phyloP scores from a whole-genome alignment of 208 protist genomes.

The Blastocrithidia nonstop region DNA sequence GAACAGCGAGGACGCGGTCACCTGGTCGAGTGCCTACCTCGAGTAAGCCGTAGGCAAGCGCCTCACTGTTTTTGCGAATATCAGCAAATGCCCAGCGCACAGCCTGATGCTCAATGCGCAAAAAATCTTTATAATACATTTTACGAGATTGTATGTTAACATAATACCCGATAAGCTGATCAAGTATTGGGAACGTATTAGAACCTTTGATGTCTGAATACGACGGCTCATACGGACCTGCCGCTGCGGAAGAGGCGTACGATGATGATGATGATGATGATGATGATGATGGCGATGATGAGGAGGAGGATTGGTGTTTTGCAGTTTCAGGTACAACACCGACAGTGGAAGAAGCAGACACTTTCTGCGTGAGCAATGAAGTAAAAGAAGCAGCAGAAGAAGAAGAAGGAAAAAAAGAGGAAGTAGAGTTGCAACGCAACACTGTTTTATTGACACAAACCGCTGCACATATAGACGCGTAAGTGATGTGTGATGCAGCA shows the following conservation, averaged over 20 bases:
- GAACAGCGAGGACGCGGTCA: slow-evolving; percentile 71
- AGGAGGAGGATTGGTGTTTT: background rate
- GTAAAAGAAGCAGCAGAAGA: background rate
- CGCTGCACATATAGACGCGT: too few species aligned
- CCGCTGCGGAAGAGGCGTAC: slow-evolving; percentile 23
- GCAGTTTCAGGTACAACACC: background rate
- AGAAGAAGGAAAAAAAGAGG: too few species aligned
- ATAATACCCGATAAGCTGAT: slow-evolving; percentile 87
- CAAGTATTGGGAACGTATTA: slow-evolving; percentile 45
- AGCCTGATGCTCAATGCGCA: slow-evolving; percentile 87
- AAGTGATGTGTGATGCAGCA: too few species aligned
- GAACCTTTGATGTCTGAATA: slow-evolving; percentile 72
- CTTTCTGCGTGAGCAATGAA: background rate
- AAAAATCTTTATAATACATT: slow-evolving; percentile 88
- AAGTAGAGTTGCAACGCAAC: too few species aligned
- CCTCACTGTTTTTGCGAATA: slow-evolving; percentile 88
- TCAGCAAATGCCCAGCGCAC: slow-evolving; percentile 86
- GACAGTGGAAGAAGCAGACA: background rate
- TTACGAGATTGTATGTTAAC: slow-evolving; percentile 87
- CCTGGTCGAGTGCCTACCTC: slow-evolving; percentile 80
- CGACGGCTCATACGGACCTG: slow-evolving; percentile 38
- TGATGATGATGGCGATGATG: background rate
- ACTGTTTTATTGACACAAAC: too few species aligned
- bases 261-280: slow-evolving; percentile 20
- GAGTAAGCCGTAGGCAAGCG: slow-evolving; percentile 77